These are phyloP conservation scores for Cutaneotrichosporon mucoides DNA, from an alignment of 1,284 basidiomycete genomes.

Conservation along the genomic window DNA sequence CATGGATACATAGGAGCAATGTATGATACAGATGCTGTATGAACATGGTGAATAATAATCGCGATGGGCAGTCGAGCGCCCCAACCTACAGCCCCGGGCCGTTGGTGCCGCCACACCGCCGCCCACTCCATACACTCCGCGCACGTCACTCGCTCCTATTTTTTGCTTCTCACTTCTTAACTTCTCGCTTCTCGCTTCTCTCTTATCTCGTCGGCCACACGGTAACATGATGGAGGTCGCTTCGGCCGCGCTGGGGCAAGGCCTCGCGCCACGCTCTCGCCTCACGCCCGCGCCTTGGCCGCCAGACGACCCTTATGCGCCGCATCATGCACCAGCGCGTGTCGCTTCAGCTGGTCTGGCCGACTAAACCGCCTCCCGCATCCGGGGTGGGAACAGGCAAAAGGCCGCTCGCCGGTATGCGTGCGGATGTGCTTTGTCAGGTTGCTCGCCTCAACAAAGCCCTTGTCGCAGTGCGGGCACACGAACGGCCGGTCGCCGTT, in stretches of 20 bases:
- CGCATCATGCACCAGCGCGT: constrained; percentile 44
- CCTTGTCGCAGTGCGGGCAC: constrained; percentile 78
- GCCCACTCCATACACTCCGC: too few relatives aligned
- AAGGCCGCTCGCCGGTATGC: constrained; percentile 80
- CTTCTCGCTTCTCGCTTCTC: too few relatives aligned
- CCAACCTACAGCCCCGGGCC: too few relatives aligned
- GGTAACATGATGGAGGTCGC: too few relatives aligned
- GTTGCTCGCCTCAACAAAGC: constrained; percentile 90
- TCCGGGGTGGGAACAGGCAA: constrained; percentile 65
- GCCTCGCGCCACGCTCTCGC: background rate
- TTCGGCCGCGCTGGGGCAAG: too few relatives aligned
- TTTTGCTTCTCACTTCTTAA: too few relatives aligned
- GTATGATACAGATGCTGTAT: too few relatives aligned
- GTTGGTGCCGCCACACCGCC: too few relatives aligned
- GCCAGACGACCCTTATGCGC: constrained; percentile 4
- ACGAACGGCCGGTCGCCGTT: constrained; percentile 87
- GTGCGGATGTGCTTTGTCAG: constrained; percentile 67
- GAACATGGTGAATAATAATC: too few relatives aligned
- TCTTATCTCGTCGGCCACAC: too few relatives aligned
- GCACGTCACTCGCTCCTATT: too few relatives aligned
- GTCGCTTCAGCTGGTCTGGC: constrained; percentile 51
- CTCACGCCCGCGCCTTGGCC: constrained; percentile 1
- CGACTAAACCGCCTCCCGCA: constrained; percentile 76
- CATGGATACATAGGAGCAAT: background rate
- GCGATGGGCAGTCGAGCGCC: too few relatives aligned